Conservation (phyloP, 257 asterid genomes). For the Solanum piurae region DNA sequence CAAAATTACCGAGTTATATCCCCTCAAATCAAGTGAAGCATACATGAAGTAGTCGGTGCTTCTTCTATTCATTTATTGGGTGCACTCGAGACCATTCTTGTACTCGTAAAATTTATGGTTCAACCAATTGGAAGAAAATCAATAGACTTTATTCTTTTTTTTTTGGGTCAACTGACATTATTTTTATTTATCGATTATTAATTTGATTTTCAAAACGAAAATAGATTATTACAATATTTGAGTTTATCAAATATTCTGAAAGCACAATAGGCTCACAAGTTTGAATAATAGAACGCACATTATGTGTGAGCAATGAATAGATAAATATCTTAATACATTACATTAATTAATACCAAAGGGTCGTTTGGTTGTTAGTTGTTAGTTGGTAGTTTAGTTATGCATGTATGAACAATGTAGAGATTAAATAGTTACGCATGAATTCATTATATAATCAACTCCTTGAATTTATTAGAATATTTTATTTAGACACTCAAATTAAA, state of each 20-base stretch:
- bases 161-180: no score
- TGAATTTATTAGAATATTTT: not conserved
- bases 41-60: no score
- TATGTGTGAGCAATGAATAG: not conserved
- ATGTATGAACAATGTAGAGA: not conserved
- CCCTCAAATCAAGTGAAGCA: not conserved
- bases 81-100: not conserved
- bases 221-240: not conserved
- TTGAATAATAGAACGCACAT: not conserved
- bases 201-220: not conserved
- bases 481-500: not conserved
- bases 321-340: not conserved
- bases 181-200: no score
- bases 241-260: not conserved
- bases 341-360: not conserved
- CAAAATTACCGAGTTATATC: not conserved
- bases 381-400: not conserved
- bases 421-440: not conserved
- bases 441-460: fast-evolving
- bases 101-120: not conserved
- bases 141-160: not conserved
- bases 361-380: not conserved
- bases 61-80: not conserved
- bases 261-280: not conserved
- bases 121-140: not conserved